Conservation (phyloP, 371 early-diverging fungal genomes). For the Saksenaea oblongispora region DNA sequence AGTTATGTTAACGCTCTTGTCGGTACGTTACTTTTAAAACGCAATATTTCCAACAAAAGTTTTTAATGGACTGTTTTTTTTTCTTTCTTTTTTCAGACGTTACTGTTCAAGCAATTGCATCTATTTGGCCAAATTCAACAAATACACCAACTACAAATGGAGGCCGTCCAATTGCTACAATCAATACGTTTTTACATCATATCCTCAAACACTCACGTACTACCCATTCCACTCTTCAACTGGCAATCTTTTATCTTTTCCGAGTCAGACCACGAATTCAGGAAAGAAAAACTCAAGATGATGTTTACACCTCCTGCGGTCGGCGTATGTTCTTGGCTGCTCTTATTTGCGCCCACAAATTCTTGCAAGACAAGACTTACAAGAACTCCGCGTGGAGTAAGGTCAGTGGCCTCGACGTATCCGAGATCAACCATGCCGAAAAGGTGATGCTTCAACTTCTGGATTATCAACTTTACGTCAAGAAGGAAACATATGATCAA, state of each 20-base stretch:
- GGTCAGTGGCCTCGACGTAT: constrained; percentile 67
- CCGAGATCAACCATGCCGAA: constrained; percentile 74
- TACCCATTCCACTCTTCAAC: constrained; percentile 75
- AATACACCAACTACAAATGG: constrained; percentile 41
- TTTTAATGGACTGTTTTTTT: not conserved
- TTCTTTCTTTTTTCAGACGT: constrained; percentile 35
- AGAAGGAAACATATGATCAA: constrained; percentile 54
- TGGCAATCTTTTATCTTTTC: constrained; percentile 70
- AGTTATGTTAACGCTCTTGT: constrained; percentile 37
- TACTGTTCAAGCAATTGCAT: constrained; percentile 56
- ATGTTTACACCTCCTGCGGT: constrained; percentile 54
- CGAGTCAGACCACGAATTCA: constrained; percentile 41
- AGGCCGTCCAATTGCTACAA: constrained; percentile 43
- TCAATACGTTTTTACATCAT: constrained; percentile 71
- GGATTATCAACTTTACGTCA: constrained; percentile 72
- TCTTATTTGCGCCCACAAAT: constrained; percentile 75
- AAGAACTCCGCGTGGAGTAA: constrained; percentile 79
- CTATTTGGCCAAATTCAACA: constrained; percentile 51
- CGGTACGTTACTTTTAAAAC: constrained; percentile 21
- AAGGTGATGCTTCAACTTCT: constrained; percentile 66
- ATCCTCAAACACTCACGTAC: constrained; percentile 72
- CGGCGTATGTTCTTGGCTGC: constrained; percentile 80
- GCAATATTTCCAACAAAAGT: not conserved
- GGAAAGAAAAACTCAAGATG: constrained; percentile 14
- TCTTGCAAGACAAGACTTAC: constrained; percentile 72